Evolutionary conservation across 2,329 filamentous ascomycete species (phyloP).

Genomic region (Verticillium longisporum): DNA sequence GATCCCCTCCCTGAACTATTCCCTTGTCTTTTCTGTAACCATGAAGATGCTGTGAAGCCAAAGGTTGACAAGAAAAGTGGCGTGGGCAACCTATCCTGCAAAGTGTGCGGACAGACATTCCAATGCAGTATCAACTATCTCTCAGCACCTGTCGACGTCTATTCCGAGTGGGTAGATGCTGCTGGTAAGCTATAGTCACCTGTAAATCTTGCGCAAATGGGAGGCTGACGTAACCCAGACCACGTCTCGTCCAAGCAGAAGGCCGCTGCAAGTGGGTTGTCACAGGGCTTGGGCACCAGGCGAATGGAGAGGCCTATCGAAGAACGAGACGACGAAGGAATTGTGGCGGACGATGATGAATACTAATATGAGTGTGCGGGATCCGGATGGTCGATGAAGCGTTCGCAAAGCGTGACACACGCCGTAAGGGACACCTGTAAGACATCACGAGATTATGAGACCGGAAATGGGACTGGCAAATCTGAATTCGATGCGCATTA

Average conservation of each 20-base stretch:
- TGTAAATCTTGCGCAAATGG: neutral
- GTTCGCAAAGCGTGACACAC: neutral
- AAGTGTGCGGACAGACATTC: conserved; percentile 88
- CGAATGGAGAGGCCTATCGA: conserved; percentile 18
- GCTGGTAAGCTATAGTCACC: conserved; percentile 34
- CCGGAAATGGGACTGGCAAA: neutral
- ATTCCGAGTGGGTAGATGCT: conserved; percentile 97
- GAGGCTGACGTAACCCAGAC: neutral
- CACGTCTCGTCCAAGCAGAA: conserved; percentile 2
- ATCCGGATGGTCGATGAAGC: neutral
- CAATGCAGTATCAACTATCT: conserved; percentile 92
- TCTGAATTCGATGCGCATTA: neutral
- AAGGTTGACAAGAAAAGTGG: conserved; percentile 92
- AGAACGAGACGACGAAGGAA: conserved; percentile 44
- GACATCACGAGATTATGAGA: neutral
- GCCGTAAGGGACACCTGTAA: neutral
- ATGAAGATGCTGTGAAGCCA: conserved; percentile 85
- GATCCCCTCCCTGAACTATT: conserved; percentile 78
- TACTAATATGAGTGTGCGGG: conserved; percentile 34
- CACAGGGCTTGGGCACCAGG: neutral
- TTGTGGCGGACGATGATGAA: conserved; percentile 49
- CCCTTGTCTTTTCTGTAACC: conserved; percentile 96
- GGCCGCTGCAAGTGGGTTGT: neutral
- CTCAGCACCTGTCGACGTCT: conserved; percentile 87
- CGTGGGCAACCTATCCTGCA: conserved; percentile 79